phyloP scores from a whole-genome alignment of 1,139 yeast species.

The Groenewaldozyma auringiensis region DNA sequence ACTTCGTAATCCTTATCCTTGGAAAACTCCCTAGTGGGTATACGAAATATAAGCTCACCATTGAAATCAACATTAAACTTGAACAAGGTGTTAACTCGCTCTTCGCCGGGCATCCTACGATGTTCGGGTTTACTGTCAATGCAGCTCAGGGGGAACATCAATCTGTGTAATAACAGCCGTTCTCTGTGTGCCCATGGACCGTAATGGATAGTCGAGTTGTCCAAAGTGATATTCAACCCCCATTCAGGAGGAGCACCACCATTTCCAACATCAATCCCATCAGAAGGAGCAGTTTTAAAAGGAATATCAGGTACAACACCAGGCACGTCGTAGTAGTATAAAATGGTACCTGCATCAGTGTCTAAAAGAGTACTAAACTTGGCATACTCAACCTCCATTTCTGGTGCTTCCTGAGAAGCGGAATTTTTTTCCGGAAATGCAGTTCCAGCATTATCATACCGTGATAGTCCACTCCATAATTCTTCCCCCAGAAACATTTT shows the following conservation, averaged over 20 bases:
- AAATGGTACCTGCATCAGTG: conserved; percentile 46
- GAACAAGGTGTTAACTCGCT: conserved; percentile 51
- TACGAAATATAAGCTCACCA: conserved; percentile 60
- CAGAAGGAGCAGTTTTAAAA: conserved; percentile 23
- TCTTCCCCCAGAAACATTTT: neutral
- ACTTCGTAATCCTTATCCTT: conserved; percentile 33
- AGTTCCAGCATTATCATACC: conserved; percentile 28
- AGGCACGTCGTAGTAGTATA: conserved; percentile 63
- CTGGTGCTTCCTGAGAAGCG: conserved; percentile 20
- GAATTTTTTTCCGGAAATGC: conserved; percentile 7
- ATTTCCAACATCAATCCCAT: conserved; percentile 48
- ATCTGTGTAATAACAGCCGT: conserved; percentile 53
- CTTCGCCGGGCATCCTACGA: conserved; percentile 37
- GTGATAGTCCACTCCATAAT: conserved; percentile 33
- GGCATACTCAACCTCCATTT: conserved; percentile 65
- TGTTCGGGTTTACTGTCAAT: conserved; percentile 44
- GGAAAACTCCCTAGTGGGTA: conserved; percentile 80
- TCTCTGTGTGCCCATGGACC: conserved; percentile 98
- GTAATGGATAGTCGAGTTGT: conserved; percentile 63
- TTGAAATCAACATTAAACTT: conserved; percentile 44
- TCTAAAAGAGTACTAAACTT: conserved; percentile 69
- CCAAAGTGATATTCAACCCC: conserved; percentile 54
- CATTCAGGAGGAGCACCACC: conserved; percentile 51
- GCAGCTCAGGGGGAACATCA: conserved; percentile 62
- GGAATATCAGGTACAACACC: conserved; percentile 46